A percentile compares a stretch with the other conserved stretches of the same genome.
phyloP scores from a whole-genome alignment of 805 yeast species.

The Saccharomyces kudriavzevii region DNA sequence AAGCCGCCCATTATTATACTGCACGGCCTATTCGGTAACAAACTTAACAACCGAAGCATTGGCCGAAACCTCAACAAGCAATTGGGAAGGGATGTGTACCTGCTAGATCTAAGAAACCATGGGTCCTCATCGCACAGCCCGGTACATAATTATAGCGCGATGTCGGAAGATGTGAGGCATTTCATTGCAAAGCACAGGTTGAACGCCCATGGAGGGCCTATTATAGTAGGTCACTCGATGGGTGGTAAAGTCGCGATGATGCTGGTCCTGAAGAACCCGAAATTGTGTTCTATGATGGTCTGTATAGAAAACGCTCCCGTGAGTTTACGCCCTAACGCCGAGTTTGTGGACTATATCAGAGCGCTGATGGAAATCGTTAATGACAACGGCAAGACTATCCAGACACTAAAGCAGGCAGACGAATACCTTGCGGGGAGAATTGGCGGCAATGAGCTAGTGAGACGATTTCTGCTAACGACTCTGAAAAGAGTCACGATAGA shows the following conservation, averaged over 20 bases:
- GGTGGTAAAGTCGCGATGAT: conserved; percentile 96
- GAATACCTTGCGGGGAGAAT: conserved; percentile 45
- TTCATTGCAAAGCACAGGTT: conserved; percentile 47
- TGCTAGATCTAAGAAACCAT: conserved; percentile 80
- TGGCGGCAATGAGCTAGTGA: conserved; percentile 50
- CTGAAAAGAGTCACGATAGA: conserved; percentile 23
- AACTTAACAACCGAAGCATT: conserved; percentile 72
- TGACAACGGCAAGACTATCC: conserved; percentile 30
- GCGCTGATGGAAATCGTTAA: conserved; percentile 54
- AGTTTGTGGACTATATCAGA: conserved; percentile 59
- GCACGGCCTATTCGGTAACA: conserved; percentile 87
- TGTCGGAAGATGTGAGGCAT: conserved; percentile 78
- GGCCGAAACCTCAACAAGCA: conserved; percentile 46
- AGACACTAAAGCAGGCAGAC: conserved; percentile 59
- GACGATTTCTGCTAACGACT: conserved; percentile 62
- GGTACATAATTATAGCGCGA: conserved; percentile 67
- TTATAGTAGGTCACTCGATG: conserved; percentile 78
- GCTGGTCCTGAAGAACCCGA: conserved; percentile 59
- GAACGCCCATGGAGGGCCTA: conserved; percentile 35
- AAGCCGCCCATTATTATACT: conserved; percentile 63
- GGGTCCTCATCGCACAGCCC: conserved; percentile 80
- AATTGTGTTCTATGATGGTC: conserved; percentile 51
- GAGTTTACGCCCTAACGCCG: conserved; percentile 45
- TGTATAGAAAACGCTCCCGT: conserved; percentile 90
- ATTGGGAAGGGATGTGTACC: conserved; percentile 51